A percentile compares a stretch with the other conserved stretches of the same genome.
Evolutionary conservation across 2,329 filamentous ascomycete genomes (phyloP).

Genomic region (Stagonosporopsis cucurbitacearum): DNA sequence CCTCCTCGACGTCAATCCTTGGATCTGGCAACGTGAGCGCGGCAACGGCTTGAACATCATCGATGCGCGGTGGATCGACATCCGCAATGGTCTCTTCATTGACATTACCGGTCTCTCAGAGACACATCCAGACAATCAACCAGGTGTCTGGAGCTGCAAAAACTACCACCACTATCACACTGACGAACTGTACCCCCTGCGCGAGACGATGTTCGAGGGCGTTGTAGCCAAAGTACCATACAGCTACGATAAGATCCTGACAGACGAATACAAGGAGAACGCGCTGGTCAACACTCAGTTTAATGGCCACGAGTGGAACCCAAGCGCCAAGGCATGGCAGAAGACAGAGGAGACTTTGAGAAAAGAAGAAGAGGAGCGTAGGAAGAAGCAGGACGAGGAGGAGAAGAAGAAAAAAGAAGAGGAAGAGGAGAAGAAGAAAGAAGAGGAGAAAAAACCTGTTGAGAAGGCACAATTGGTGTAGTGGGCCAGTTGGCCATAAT

Average conservation of each 20-base stretch:
- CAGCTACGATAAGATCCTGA: constrained; percentile 69
- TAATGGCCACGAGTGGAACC: constrained; percentile 66
- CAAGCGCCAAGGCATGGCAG: constrained; percentile 66
- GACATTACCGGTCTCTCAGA: constrained; percentile 81
- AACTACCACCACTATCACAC: constrained; percentile 76
- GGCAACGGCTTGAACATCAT: constrained; percentile 79
- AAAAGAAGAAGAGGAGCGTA: constrained; percentile 22
- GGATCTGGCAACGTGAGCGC: constrained; percentile 65
- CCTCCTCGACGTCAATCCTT: constrained; percentile 79
- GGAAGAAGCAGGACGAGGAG: constrained; percentile 21
- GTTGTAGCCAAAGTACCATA: constrained; percentile 73
- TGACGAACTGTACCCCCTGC: constrained; percentile 77
- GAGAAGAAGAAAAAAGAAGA: constrained; percentile 2
- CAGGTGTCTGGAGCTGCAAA: constrained; percentile 79
- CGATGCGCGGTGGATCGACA: constrained; percentile 84
- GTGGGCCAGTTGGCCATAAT: constrained; percentile 27
- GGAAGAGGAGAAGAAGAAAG: constrained; percentile 41
- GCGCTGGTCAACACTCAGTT: constrained; percentile 67
- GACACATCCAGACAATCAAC: constrained; percentile 63
- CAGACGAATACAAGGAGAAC: constrained; percentile 69
- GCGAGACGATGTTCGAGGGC: constrained; percentile 76
- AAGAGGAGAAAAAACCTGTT: constrained; percentile 12
- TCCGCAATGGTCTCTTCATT: constrained; percentile 76
- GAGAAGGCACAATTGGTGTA: constrained; percentile 27
- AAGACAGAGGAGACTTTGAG: constrained; percentile 42